Evolutionary conservation across 2,329 filamentous ascomycete genomes (phyloP).

Genomic region (Neobulgaria alba): DNA sequence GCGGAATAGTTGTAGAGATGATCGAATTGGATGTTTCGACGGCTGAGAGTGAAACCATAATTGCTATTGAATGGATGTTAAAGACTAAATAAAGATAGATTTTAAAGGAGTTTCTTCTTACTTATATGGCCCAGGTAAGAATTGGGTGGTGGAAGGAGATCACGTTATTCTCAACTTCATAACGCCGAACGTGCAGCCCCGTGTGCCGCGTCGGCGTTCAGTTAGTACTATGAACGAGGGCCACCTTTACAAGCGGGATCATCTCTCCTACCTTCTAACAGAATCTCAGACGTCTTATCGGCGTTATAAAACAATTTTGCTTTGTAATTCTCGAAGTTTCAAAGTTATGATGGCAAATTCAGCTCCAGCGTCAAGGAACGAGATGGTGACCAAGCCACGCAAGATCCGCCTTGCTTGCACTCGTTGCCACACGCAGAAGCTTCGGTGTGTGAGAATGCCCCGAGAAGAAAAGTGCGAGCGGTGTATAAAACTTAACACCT

Average conservation of each 20-base stretch:
- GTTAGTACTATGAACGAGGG: neutral
- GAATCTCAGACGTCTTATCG: neutral
- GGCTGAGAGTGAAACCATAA: conserved; percentile 24
- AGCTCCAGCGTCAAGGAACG: conserved; percentile 1
- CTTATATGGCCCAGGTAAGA: neutral
- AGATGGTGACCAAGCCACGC: neutral
- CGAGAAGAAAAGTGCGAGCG: conserved; percentile 5
- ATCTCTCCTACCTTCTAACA: neutral
- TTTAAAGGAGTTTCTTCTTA: neutral
- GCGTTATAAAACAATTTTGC: neutral
- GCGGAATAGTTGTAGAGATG: conserved; percentile 27
- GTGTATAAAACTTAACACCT: conserved; percentile 7
- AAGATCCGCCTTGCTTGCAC: conserved; percentile 10
- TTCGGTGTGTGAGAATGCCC: conserved; percentile 3
- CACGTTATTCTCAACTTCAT: neutral
- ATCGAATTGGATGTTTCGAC: conserved; percentile 32
- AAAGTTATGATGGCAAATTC: conserved; percentile 1
- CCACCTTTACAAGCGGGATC: neutral
- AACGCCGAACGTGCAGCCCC: neutral
- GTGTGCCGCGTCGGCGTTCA: neutral
- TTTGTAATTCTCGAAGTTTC: neutral
- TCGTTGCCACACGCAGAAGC: conserved; percentile 10
- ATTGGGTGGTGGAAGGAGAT: neutral
- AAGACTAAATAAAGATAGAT: neutral
- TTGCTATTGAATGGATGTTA: neutral